Conservation (phyloP, 805 yeast genomes). For the Nakazawaea peltata region DNA sequence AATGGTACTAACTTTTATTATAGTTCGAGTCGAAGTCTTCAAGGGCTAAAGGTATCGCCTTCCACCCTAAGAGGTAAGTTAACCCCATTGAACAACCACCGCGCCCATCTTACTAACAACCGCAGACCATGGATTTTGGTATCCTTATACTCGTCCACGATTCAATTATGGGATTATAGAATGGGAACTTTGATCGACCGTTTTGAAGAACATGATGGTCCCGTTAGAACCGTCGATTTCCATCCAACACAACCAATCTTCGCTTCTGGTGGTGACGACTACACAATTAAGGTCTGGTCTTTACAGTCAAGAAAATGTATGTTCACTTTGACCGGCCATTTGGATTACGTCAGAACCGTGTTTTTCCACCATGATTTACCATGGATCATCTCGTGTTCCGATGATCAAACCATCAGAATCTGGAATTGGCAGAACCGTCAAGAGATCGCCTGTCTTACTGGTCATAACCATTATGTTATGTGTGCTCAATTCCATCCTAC, state of each 20-base stretch:
- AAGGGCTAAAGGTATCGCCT: conserved; percentile 95
- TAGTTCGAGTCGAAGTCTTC: conserved; percentile 96
- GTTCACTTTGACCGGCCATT: conserved; percentile 86
- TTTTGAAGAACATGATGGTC: conserved; percentile 97
- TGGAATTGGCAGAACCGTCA: conserved; percentile 99
- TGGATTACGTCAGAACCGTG: conserved; percentile 92
- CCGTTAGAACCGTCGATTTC: conserved; percentile 91
- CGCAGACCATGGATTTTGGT: conserved; percentile 90
- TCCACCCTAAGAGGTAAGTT: conserved; percentile 72
- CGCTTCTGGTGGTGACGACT: conserved; percentile 97
- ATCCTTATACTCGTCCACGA: conserved; percentile 94
- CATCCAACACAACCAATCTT: conserved; percentile 98
- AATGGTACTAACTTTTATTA: conserved; percentile 22
- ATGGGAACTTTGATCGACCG: conserved; percentile 97
- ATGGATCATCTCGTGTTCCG: conserved; percentile 93
- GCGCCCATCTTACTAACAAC: neutral
- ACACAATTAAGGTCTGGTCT: conserved; percentile 94
- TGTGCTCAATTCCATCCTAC: conserved; percentile 96
- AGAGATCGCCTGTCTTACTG: conserved; percentile 94
- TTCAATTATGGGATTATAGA: conserved; percentile 98
- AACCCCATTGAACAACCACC: too few species aligned
- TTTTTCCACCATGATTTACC: conserved; percentile 94
- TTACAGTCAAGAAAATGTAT: conserved; percentile 83
- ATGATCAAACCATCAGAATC: conserved; percentile 96
- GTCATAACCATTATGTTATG: conserved; percentile 98